phyloP scores from a whole-genome alignment of 169 alveolate genomes.

The Babesia bovis region DNA sequence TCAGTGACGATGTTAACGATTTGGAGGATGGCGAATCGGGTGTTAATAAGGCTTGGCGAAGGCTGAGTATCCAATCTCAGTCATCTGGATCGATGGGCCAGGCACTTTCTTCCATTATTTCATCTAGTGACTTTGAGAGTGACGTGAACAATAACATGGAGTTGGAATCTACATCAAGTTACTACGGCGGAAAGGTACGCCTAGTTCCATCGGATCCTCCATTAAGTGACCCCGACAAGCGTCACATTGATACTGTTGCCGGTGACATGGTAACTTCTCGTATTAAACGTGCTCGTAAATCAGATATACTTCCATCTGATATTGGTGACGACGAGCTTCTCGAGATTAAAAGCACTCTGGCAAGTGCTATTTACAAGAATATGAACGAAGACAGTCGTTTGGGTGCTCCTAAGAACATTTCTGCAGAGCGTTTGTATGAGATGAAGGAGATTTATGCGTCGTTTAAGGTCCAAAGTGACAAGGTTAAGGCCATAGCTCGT shows the following conservation, averaged over 20 bases:
- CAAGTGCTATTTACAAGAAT: slow-evolving; percentile 64
- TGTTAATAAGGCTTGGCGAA: slow-evolving; percentile 23
- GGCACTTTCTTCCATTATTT: not conserved
- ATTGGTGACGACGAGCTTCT: slow-evolving; percentile 37
- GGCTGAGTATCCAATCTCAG: not conserved
- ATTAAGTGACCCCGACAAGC: not conserved
- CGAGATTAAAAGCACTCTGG: slow-evolving; percentile 65
- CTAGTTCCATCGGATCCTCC: not conserved
- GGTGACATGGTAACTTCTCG: not conserved
- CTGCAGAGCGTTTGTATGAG: slow-evolving; percentile 52
- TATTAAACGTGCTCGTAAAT: not conserved
- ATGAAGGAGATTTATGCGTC: slow-evolving; percentile 57
- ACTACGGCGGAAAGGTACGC: slow-evolving; percentile 21
- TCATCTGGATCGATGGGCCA: not conserved
- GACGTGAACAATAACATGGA: slow-evolving; percentile 16
- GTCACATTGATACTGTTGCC: not conserved
- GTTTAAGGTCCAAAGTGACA: slow-evolving; percentile 48
- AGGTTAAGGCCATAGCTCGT: slow-evolving; percentile 43
- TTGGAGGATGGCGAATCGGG: not conserved
- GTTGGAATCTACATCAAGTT: not conserved
- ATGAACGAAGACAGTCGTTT: slow-evolving; percentile 51
- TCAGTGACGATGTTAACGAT: not conserved
- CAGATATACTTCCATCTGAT: not conserved
- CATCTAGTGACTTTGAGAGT: slow-evolving; percentile 37
- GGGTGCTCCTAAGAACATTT: slow-evolving; percentile 66